Percentiles rank a stretch among this genome's conserved stretches.
These are phyloP conservation scores for Psilocybe tampanensis DNA, from an alignment of 768 basidiomycete species.

Conservation along the genomic window DNA sequence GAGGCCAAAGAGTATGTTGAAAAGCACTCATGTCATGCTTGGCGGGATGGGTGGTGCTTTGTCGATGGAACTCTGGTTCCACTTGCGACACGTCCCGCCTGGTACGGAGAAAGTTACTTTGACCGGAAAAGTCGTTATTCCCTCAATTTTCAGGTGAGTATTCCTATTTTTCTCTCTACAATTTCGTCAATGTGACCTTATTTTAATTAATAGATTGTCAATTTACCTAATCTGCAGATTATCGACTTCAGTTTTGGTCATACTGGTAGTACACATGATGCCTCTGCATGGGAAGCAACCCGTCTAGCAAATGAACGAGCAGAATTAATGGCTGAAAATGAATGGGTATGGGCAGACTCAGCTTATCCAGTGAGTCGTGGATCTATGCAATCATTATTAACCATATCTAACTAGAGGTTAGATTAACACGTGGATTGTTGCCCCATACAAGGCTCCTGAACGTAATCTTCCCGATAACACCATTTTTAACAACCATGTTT, in stretches of 20 bases:
- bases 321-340: conserved; percentile 1
- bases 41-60: conserved; percentile 32
- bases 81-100: conserved; percentile 29
- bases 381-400: too few relatives aligned
- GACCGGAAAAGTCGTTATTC: conserved; percentile 31
- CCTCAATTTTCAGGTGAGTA: conserved; percentile 30
- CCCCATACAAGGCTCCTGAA: conserved; percentile 33
- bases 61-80: conserved; percentile 34
- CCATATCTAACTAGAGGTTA: too few relatives aligned
- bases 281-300: conserved; percentile 16
- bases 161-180: neutral
- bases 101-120: conserved; percentile 37
- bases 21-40: conserved; percentile 13
- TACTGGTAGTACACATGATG: conserved; percentile 29
- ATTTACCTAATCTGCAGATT: conserved; percentile 27
- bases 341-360: conserved; percentile 30
- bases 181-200: neutral
- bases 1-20: conserved; percentile 24
- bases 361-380: too few relatives aligned
- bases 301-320: neutral
- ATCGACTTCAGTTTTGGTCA: conserved; percentile 30
- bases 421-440: conserved; percentile 20
- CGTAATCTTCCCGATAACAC: conserved; percentile 22
- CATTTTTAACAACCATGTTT: conserved; percentile 27
- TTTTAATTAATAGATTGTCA: conserved; percentile 22